Conservation (phyloP, 73 alveolate genomes). For the Tetrahymena elliotti region DNA sequence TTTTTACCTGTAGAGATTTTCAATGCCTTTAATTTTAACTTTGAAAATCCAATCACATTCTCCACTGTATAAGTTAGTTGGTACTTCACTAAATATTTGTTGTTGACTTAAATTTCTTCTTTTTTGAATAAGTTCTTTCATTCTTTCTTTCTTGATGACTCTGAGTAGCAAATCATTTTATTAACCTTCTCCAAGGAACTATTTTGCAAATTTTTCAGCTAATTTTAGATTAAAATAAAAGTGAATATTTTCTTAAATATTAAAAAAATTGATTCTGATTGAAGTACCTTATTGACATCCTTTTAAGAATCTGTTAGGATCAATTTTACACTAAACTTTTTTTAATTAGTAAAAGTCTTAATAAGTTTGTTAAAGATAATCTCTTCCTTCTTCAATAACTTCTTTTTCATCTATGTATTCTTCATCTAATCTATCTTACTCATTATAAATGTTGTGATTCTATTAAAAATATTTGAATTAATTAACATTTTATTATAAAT, state of each 20-base stretch:
- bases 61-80: background rate
- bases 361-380: background rate
- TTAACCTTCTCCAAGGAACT: background rate
- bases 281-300: background rate
- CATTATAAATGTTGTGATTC: background rate
- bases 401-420: background rate
- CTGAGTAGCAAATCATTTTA: background rate
- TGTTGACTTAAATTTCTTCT: background rate
- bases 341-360: background rate
- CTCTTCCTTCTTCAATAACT: background rate
- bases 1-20: background rate
- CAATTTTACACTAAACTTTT: background rate
- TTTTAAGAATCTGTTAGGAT: background rate
- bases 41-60: conserved; percentile 37
- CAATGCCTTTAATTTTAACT: conserved; percentile 1
- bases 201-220: background rate
- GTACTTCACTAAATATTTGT: background rate
- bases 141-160: background rate
- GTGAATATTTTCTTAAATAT: too few relatives aligned
- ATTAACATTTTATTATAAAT: too few relatives aligned
- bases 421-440: background rate
- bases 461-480: background rate
- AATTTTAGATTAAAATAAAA: background rate
- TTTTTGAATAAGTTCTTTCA: background rate
- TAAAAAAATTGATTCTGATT: too few relatives aligned